Evolutionary conservation across 2,329 filamentous ascomycete species (phyloP), one percentile per base, ranked within the genome.

Genomic region (Alternaria gansuensis): DNA sequence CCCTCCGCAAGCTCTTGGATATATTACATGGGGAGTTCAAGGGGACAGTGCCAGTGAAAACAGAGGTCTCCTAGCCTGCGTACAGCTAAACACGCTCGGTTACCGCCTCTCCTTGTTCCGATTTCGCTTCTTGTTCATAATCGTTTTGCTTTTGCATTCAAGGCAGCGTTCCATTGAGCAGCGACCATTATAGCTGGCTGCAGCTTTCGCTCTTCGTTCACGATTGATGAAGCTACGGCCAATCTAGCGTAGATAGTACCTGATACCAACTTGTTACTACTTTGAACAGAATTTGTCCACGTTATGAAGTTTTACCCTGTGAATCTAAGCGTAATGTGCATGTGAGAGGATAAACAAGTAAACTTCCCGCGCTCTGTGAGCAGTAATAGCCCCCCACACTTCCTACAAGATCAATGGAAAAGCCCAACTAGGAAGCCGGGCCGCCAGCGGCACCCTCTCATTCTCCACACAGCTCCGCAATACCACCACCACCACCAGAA

Each of bases 1-100:
- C 74, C 3, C 64, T 79, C 7, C 63, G 76, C 9, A 79, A 77
- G 52, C 61, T 79, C 13, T 60, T 79, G 11, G 74, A 75, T 14
- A 79, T 79, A 41, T 43, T 79, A 34, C 76, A 78, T 49, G 76
- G 75, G 14, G 77, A 78, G 49, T 64, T 77, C 59, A 76, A 75
- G 55, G 63, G 62, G 3, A 51, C 60, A 10, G 54, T 56, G 31
- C 31, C 58, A 26, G 66, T 74, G 5, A 75, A 75, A 50, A 65
- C 58, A 17, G 69, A 72, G 49, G 49, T n/a, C 11, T 51, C 48
- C 17, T 60, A 48, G 44, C 31, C 31, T 10, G 5, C 13, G 21
- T 17, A 34, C 5, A n/a, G 21, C 21, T 29, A 34, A 21, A 26
- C 29, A 34, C 36, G 44, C 37, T 40, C 37, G 31, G 29, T 21